phyloP scores from a whole-genome alignment of 352 stramenopile genomes.

The Phytophthora palmivora region DNA sequence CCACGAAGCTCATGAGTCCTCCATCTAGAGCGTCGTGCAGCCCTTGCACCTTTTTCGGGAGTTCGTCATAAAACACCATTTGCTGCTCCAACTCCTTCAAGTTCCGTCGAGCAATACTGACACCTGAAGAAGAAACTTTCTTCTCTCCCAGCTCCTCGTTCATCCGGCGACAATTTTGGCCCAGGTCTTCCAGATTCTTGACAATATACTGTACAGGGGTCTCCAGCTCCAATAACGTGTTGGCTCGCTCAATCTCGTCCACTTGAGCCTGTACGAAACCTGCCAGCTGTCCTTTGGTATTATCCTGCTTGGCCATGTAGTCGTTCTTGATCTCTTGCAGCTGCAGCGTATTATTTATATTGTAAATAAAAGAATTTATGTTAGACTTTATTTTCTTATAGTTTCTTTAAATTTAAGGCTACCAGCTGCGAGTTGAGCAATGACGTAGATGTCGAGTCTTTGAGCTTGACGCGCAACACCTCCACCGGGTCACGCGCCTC shows the following conservation, averaged over 20 bases:
- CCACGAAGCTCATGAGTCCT: slow-evolving; percentile 56
- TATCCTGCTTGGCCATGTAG: slow-evolving; percentile 78
- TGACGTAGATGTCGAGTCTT: slow-evolving; percentile 82
- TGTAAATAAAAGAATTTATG: neutral
- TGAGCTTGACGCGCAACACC: slow-evolving; percentile 82
- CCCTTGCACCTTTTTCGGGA: slow-evolving; percentile 67
- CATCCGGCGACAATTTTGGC: slow-evolving; percentile 76
- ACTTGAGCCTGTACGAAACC: slow-evolving; percentile 80
- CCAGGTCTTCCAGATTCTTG: slow-evolving; percentile 59
- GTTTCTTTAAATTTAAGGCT: neutral
- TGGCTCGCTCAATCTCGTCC: slow-evolving; percentile 87
- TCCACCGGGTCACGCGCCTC: slow-evolving; percentile 85
- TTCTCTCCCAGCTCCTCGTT: slow-evolving; percentile 87
- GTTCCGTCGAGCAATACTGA: slow-evolving; percentile 85
- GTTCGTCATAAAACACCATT: slow-evolving; percentile 86
- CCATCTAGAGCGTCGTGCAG: slow-evolving; percentile 61
- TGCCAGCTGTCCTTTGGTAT: slow-evolving; percentile 74
- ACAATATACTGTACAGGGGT: slow-evolving; percentile 72
- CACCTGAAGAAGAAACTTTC: slow-evolving; percentile 70
- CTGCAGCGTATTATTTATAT: slow-evolving; percentile 25
- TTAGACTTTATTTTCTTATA: neutral
- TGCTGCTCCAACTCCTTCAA: slow-evolving; percentile 82
- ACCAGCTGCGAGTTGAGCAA: slow-evolving; percentile 86
- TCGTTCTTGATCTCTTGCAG: slow-evolving; percentile 88
- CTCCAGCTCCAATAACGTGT: slow-evolving; percentile 70